Evolutionary conservation across 1,139 yeast species (phyloP).

Genomic region (Suhomyces wounanorum): DNA sequence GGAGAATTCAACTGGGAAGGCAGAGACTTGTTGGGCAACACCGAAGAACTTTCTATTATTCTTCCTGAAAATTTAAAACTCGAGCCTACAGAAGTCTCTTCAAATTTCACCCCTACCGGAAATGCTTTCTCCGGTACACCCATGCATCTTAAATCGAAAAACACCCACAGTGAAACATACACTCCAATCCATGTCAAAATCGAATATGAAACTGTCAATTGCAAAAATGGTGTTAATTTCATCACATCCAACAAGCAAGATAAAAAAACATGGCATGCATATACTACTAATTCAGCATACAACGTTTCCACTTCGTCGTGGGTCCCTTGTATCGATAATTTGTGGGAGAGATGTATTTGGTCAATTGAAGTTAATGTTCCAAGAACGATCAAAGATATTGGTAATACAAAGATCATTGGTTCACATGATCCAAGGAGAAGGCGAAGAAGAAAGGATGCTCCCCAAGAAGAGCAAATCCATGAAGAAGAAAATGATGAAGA

Average conservation of each 20-base stretch:
- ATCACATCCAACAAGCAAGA: constrained; percentile 50
- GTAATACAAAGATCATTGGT: constrained; percentile 49
- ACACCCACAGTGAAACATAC: constrained; percentile 46
- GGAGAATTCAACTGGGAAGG: constrained; percentile 50
- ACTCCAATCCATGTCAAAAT: constrained; percentile 75
- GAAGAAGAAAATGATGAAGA: constrained; percentile 28
- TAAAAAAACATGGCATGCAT: constrained; percentile 71
- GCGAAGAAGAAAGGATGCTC: constrained; percentile 11
- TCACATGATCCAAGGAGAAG: constrained; percentile 23
- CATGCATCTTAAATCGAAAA: constrained; percentile 37
- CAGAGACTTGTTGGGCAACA: constrained; percentile 41
- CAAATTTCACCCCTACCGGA: constrained; percentile 47
- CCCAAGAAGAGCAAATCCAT: constrained; percentile 14
- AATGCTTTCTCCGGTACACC: constrained; percentile 42
- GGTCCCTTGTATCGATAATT: constrained; percentile 93
- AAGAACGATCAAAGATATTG: constrained; percentile 72
- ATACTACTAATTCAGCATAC: constrained; percentile 76
- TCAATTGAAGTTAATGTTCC: constrained; percentile 83
- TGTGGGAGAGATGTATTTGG: constrained; percentile 93
- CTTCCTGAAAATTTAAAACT: constrained; percentile 74
- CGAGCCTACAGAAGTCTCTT: constrained; percentile 55
- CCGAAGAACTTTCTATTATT: constrained; percentile 69
- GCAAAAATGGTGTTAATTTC: constrained; percentile 76
- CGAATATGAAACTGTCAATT: constrained; percentile 64
- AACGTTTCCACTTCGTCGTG: constrained; percentile 88